These are phyloP conservation scores for Verbascum thapsus DNA, from an alignment of 257 asterid genomes.

Conservation along the genomic window DNA sequence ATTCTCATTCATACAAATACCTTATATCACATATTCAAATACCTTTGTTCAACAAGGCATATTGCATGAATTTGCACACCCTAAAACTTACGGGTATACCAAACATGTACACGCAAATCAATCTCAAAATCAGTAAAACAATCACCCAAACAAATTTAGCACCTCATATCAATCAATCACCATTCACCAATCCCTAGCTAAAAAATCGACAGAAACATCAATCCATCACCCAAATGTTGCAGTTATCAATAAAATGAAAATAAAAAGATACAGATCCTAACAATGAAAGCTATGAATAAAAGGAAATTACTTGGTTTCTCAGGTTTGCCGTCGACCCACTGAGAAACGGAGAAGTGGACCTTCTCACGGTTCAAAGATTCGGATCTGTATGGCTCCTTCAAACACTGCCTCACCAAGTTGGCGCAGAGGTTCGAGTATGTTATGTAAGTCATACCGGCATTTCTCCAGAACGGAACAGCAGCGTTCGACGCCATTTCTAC, in stretches of 20 bases:
- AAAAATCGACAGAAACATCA: no score
- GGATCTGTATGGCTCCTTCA: constrained; percentile 75
- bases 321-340: constrained; percentile 80
- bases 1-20: neutral
- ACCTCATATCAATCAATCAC: constrained; percentile 13
- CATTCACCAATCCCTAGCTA: no score
- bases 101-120: neutral
- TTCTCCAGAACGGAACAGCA: constrained; percentile 82
- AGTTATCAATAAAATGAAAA: constrained; percentile 7
- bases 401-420: constrained; percentile 81
- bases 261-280: constrained; percentile 17
- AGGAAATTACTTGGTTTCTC: constrained; percentile 62
- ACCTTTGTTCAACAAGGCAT: no score
- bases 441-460: constrained; percentile 92
- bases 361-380: constrained; percentile 81
- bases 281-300: neutral
- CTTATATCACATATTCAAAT: neutral
- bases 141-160: neutral
- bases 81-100: constrained; percentile 19
- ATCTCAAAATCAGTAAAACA: constrained; percentile 9
- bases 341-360: constrained; percentile 74
- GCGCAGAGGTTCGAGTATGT: constrained; percentile 87
- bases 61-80: neutral
- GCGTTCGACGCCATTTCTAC: constrained; percentile 61
- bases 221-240: neutral